These are phyloP conservation scores for Vigna radiata DNA, from an alignment of 306 rosid species.

Conservation along the genomic window DNA sequence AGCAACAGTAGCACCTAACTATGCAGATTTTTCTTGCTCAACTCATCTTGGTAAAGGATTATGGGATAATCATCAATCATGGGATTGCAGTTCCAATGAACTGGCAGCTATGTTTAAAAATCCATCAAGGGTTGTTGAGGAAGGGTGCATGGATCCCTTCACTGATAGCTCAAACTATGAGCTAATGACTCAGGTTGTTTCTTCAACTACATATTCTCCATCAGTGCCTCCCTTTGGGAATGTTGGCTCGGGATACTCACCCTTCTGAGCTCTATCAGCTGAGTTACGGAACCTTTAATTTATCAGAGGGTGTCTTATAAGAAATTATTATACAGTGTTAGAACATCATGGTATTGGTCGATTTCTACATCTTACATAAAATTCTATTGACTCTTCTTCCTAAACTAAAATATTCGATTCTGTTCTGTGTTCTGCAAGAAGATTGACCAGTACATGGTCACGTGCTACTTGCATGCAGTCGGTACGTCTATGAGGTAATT, in stretches of 20 bases:
- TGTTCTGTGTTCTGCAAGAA: not conserved
- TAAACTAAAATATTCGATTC: not conserved
- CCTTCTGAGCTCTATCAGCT: conserved; percentile 44
- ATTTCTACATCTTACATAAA: not conserved
- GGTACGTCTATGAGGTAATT: conserved; percentile 30
- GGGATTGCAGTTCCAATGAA: conserved; percentile 63
- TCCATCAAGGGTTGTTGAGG: conserved; percentile 53
- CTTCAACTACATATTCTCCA: conserved; percentile 60
- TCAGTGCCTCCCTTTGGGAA: conserved; percentile 70
- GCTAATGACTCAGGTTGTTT: conserved; percentile 46
- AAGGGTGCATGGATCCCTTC: conserved; percentile 60
- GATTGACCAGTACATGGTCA: not conserved
- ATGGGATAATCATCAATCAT: conserved; percentile 56
- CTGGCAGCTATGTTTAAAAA: conserved; percentile 64
- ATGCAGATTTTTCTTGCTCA: conserved; percentile 50
- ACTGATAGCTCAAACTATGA: conserved; percentile 52
- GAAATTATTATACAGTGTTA: not conserved
- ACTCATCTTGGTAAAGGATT: conserved; percentile 45
- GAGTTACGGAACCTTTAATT: not conserved
- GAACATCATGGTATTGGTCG: not conserved
- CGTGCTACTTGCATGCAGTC: conserved; percentile 43
- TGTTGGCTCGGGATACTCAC: conserved; percentile 67
- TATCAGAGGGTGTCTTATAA: not conserved
- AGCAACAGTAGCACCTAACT: conserved; percentile 14
- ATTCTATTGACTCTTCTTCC: not conserved